Base-by-base conservation (phyloP, 371 early-diverging fungal species). In the Mucor saturninus region DNA sequence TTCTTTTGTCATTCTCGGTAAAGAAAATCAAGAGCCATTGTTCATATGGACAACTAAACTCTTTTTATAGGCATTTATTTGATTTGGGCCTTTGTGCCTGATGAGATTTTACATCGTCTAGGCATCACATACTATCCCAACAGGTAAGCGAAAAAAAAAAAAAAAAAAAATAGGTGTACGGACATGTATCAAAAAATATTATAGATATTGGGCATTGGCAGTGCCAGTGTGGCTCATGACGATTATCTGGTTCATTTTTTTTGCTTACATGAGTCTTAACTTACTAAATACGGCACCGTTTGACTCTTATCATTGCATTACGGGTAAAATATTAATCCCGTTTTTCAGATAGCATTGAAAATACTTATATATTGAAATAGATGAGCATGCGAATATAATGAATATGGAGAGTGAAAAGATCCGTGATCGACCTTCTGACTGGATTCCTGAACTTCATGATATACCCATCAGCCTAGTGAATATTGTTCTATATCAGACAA, bases 31-130 rank as follows among this genome's bases (percentile, higher is more conserved):
- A 48, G 7, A 28, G n/a, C 21, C 9, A 6, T 48, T 28, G 8
- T 48, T 48, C n/a, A 28, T 28, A 48, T 10, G 8, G 5, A 9
- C n/a, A 26, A 9, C 49, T 82, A 84, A 14, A 10, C 15, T 43
- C 4, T 66, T 11, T 54, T 28, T 26, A 37, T 40, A 64, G 64
- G 53, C 7, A 80, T 90, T 62, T 93, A 92, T 55, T 64, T 93
- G 28, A 71, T 87, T 38, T 93, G 93, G 93, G 92, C 93, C 0
- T 88, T 91, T 66, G 79, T 91, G 5, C 93, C 95, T n/a, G 92
- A 93, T 65, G 75, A 81, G 29, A 76, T 86, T 14, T 78, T 94
- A 6, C 83, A 85, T 42, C 83, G 83, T 2, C 63, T 90, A 21
- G 93, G 93, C 0, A 88, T 95, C 46, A 88, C 91, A 4, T 93